These are phyloP conservation scores for Bryum argenteum DNA, from an alignment of 225 moss, liverwort and hornwort species.

Conservation along the genomic window DNA sequence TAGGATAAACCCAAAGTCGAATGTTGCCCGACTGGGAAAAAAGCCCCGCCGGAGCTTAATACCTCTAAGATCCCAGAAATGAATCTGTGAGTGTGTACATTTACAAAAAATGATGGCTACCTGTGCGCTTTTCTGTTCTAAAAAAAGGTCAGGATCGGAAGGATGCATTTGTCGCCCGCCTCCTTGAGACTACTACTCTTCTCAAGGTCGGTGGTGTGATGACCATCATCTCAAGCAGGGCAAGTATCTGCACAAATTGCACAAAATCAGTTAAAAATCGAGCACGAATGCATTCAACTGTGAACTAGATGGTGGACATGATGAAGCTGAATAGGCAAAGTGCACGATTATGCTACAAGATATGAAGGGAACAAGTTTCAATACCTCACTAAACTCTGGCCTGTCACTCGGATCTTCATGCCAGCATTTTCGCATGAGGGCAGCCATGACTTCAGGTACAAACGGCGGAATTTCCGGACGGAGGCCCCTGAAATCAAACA, in stretches of 20 bases:
- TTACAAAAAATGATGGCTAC: slow-evolving; percentile 36
- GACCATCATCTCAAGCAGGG: slow-evolving; percentile 62
- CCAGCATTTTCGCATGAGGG: slow-evolving; percentile 71
- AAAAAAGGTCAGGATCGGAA: slow-evolving; percentile 28
- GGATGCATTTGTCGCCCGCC: slow-evolving; percentile 54
- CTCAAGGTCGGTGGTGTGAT: slow-evolving; percentile 41
- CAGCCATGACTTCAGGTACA: slow-evolving; percentile 53
- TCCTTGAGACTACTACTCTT: slow-evolving; percentile 54
- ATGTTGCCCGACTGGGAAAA: slow-evolving; percentile 18
- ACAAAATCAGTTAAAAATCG: background rate
- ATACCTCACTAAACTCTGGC: slow-evolving; percentile 81
- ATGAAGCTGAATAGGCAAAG: background rate
- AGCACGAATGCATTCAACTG: background rate
- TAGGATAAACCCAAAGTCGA: slow-evolving; percentile 3
- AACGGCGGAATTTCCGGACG: slow-evolving; percentile 58
- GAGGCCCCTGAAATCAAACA: slow-evolving; percentile 50
- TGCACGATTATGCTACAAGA: background rate
- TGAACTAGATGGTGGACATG: background rate
- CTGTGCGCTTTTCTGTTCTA: background rate
- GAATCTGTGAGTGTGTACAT: slow-evolving; percentile 9
- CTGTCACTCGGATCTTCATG: slow-evolving; percentile 64
- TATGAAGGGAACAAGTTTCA: background rate
- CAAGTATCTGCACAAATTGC: slow-evolving; percentile 50
- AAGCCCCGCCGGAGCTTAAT: slow-evolving; percentile 10
- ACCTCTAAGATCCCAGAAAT: slow-evolving; percentile 17